phyloP scores from a whole-genome alignment of 345 rosid genomes.

The Acer yangbiense region DNA sequence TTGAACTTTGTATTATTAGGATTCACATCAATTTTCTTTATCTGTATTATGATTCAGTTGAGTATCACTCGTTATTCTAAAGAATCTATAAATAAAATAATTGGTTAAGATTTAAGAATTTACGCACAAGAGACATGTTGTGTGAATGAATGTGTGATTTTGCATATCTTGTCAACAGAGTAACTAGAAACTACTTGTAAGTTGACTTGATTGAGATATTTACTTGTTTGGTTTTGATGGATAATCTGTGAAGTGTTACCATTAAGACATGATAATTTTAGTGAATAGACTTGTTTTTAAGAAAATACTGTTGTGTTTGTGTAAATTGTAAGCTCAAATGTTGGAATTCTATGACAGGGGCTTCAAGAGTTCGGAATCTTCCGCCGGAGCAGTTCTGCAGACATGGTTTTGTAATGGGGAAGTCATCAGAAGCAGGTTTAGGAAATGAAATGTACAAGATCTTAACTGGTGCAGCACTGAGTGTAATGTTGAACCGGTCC shows the following conservation, averaged over 20 bases:
- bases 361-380: conserved; percentile 65
- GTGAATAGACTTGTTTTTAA: not conserved
- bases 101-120: too few species aligned
- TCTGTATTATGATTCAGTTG: not conserved
- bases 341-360: conserved; percentile 48
- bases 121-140: too few species aligned
- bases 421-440: conserved; percentile 96
- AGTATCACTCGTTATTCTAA: not conserved
- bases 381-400: conserved; percentile 80
- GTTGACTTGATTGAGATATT: too few species aligned
- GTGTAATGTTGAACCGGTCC: conserved; percentile 90
- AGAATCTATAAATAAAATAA: too few species aligned
- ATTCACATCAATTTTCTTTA: not conserved
- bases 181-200: too few species aligned
- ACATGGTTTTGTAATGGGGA: conserved; percentile 86
- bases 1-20: not conserved
- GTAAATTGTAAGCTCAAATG: not conserved
- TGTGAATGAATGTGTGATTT: too few species aligned
- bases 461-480: conserved; percentile 85
- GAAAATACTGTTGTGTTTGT: not conserved
- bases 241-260: not conserved
- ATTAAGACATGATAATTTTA: not conserved
- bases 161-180: too few species aligned
- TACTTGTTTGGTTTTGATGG: not conserved
- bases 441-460: conserved; percentile 99